Base-by-base conservation (phyloP, 2,329 filamentous ascomycete genomes). In the Aspergillus eucalypticola region DNA sequence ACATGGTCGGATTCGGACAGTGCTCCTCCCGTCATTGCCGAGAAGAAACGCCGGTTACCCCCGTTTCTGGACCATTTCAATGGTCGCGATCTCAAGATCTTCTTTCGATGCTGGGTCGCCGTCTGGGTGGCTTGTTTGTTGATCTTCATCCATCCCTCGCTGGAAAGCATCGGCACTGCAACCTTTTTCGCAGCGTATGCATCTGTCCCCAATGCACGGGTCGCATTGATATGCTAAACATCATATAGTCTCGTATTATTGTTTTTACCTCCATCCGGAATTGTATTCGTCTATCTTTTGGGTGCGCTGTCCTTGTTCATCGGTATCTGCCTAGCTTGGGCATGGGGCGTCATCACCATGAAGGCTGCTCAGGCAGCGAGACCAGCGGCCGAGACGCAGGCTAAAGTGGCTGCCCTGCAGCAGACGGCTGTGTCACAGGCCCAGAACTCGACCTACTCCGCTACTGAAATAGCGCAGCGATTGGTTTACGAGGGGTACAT, bases 281-380 rank as follows among this genome's bases (percentile, higher is more conserved):
- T 82, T n/a, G 66, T 83, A 2, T 78, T 80, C 35, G 67, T 83
- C 44, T 80, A 80, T 59, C 62, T 83, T 1, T 69, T 83, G 8
- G 78, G 70, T 8, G 69, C 75, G 0, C 39, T 80, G 0, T 78
- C 81, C 0, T 68, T 83, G 4, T 67, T 83, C 3, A 13, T 82
- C 1, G 81, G 81, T 23, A 81, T 83, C 68, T 77, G 73, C 32
- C 65, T 82, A 0, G 81, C 76, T 8, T 83, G 81, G 81, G 79
- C 73, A 7, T 83, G 81, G 81, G 82, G 81, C 3, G 71, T 81
- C 2, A 69, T 83, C 50, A 71, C 75, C 1, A 83, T 82, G 80
- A 81, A 82, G 60, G 80, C 80, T 3, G 82, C 81, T 3, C 62
- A 76, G 8, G 78, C 80, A 1, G 75, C 76, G 2, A 71, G 81